Evolutionary conservation across 2,329 filamentous ascomycete genomes (phyloP).

Genomic region (Cladophialophora chaetospira): DNA sequence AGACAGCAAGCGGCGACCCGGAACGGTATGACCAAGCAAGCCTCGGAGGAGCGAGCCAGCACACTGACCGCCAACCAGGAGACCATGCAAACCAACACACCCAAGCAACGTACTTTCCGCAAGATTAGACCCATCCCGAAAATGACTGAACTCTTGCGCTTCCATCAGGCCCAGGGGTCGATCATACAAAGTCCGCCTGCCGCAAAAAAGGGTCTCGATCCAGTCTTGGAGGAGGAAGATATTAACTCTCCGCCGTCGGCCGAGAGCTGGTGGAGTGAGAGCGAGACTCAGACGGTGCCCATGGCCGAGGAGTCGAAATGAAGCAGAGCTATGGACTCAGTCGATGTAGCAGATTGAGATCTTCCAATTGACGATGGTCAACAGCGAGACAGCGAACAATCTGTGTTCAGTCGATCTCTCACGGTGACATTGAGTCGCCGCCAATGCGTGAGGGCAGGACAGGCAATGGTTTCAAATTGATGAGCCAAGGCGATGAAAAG

Average conservation of each 20-base stretch:
- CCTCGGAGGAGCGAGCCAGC: background rate
- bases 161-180: no score
- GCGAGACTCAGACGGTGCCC: background rate
- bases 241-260: no score
- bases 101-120: background rate
- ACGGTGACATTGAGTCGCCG: no score
- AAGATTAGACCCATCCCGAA: background rate
- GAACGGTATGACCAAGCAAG: background rate
- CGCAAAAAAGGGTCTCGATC: background rate
- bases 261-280: background rate
- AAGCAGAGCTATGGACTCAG: constrained; percentile 42
- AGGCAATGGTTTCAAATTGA: no score
- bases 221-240: background rate
- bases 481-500: no score
- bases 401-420: no score
- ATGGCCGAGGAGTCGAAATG: background rate
- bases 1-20: constrained; percentile 6
- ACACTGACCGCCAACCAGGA: background rate
- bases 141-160: no score
- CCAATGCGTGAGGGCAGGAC: no score
- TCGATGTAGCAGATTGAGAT: constrained; percentile 96
- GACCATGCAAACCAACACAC: background rate
- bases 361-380: no score
- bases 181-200: no score
- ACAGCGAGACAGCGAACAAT: no score